These are phyloP conservation scores for Daldinia decipiens DNA, from an alignment of 495 filamentous ascomycete genomes.

Conservation along the genomic window DNA sequence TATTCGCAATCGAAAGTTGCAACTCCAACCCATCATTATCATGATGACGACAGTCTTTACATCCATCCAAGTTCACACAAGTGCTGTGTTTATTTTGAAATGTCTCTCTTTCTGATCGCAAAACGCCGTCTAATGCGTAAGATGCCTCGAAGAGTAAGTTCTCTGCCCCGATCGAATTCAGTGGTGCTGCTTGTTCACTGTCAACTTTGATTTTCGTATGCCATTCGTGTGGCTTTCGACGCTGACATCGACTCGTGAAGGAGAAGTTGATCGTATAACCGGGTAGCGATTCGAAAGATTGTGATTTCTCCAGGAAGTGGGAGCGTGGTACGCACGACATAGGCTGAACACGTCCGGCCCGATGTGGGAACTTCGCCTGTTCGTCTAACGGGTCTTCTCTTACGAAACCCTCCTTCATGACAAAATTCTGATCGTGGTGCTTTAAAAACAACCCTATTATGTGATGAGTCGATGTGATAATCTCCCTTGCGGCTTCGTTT, in stretches of 20 bases:
- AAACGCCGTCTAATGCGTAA: conserved; percentile 49
- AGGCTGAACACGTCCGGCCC: conserved; percentile 48
- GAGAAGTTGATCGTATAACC: conserved; percentile 56
- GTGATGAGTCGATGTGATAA: conserved; percentile 55
- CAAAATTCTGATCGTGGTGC: conserved; percentile 56
- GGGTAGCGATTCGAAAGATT: conserved; percentile 55
- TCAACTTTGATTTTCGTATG: conserved; percentile 48
- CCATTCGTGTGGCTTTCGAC: conserved; percentile 46
- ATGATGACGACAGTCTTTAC: conserved; percentile 46
- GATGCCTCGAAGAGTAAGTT: conserved; percentile 52
- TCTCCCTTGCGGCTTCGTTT: conserved; percentile 52
- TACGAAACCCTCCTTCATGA: conserved; percentile 54
- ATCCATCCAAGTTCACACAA: conserved; percentile 41
- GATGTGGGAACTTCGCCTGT: conserved; percentile 46
- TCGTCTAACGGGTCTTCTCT: conserved; percentile 47
- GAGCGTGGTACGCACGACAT: conserved; percentile 54
- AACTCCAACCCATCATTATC: conserved; percentile 53
- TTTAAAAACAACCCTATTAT: conserved; percentile 59
- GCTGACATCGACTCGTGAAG: conserved; percentile 52
- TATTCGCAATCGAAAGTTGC: conserved; percentile 53
- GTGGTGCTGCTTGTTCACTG: conserved; percentile 54
- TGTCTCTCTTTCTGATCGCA: conserved; percentile 50
- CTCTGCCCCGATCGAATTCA: conserved; percentile 54
- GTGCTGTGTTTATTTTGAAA: conserved; percentile 45
- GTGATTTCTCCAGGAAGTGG: conserved; percentile 54